phyloP scores from a whole-genome alignment of 176 grass and related monocot genomes.

The Cenchrus americanus region DNA sequence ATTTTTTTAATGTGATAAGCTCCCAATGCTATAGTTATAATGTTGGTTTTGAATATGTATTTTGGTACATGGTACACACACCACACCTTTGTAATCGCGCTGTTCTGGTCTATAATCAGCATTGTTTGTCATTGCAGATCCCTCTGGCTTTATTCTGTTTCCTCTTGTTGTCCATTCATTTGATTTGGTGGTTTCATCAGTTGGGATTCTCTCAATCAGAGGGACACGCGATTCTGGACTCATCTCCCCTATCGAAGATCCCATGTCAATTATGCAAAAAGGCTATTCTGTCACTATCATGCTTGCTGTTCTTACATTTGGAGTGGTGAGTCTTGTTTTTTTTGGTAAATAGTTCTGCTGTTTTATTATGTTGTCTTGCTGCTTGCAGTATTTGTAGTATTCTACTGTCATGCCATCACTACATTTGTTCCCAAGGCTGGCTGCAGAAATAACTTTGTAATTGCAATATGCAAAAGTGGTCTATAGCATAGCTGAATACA shows the following conservation, averaged over 20 bases:
- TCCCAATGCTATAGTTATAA: slow-evolving; percentile 5
- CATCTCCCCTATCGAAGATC: slow-evolving; percentile 76
- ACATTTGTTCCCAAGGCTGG: slow-evolving; percentile 5
- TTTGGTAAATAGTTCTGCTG: slow-evolving; percentile 7
- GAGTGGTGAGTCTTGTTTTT: slow-evolving; percentile 74
- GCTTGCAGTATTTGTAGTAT: slow-evolving; percentile 18
- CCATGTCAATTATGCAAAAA: slow-evolving; percentile 96
- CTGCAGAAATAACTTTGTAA: not conserved
- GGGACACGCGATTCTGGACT: slow-evolving; percentile 78
- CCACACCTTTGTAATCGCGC: not conserved
- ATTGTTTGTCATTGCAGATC: slow-evolving; percentile 74
- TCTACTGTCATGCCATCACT: slow-evolving; percentile 2
- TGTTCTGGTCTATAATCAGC: slow-evolving; percentile 33
- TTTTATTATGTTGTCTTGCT: slow-evolving; percentile 19
- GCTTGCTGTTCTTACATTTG: slow-evolving; percentile 90
- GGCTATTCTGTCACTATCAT: slow-evolving; percentile 92
- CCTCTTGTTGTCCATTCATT: slow-evolving; percentile 98
- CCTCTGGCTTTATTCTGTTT: slow-evolving; percentile 98
- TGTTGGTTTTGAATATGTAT: not conserved
- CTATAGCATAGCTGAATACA: not conserved
- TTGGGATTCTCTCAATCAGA: slow-evolving; percentile 95
- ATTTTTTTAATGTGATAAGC: slow-evolving; percentile 18
- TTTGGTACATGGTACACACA: not conserved
- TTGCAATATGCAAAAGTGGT: slow-evolving; percentile 2
- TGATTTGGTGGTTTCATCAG: slow-evolving; percentile 92